These are phyloP conservation scores for Zasmidium cellare DNA, from an alignment of 2,329 filamentous ascomycete genomes.

Conservation along the genomic window DNA sequence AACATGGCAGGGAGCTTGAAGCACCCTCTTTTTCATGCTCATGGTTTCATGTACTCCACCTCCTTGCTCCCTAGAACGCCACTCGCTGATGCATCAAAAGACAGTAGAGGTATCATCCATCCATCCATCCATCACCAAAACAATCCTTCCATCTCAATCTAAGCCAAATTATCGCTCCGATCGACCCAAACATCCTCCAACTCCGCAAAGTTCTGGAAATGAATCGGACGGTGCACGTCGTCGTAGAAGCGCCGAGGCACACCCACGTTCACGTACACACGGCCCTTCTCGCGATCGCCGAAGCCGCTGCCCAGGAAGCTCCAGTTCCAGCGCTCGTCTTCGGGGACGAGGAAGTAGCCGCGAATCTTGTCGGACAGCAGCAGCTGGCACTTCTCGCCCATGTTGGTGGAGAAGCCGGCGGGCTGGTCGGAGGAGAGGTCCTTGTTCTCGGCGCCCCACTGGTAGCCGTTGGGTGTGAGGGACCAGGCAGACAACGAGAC, in stretches of 20 bases:
- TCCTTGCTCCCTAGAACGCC: slow-evolving; percentile 5
- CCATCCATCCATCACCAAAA: not conserved
- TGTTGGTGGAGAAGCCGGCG: slow-evolving; percentile 74
- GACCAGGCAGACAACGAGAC: slow-evolving; percentile 94
- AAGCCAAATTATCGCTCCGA: slow-evolving; percentile 89
- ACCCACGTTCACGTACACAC: slow-evolving; percentile 89
- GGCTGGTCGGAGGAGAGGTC: slow-evolving; percentile 91
- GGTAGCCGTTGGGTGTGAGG: slow-evolving; percentile 86
- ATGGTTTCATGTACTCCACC: not conserved
- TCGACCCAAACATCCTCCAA: slow-evolving; percentile 97
- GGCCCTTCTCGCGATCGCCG: slow-evolving; percentile 76
- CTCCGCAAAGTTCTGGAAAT: slow-evolving; percentile 97
- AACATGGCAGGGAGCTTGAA: not conserved
- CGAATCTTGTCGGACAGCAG: slow-evolving; percentile 89
- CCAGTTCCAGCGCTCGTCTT: slow-evolving; percentile 92
- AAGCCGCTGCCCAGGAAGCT: slow-evolving; percentile 95
- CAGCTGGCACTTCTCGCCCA: slow-evolving; percentile 95
- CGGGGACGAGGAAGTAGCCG: slow-evolving; percentile 94
- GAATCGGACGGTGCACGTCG: slow-evolving; percentile 84
- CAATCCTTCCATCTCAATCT: slow-evolving; percentile 7
- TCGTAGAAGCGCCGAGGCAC: slow-evolving; percentile 87
- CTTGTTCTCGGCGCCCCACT: slow-evolving; percentile 96
- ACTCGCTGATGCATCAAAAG: slow-evolving; percentile 10
- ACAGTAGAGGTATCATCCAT: not conserved
- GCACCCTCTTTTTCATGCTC: not conserved